phyloP scores from a whole-genome alignment of 1,284 basidiomycete genomes.

The Cryptococcus sp. region DNA sequence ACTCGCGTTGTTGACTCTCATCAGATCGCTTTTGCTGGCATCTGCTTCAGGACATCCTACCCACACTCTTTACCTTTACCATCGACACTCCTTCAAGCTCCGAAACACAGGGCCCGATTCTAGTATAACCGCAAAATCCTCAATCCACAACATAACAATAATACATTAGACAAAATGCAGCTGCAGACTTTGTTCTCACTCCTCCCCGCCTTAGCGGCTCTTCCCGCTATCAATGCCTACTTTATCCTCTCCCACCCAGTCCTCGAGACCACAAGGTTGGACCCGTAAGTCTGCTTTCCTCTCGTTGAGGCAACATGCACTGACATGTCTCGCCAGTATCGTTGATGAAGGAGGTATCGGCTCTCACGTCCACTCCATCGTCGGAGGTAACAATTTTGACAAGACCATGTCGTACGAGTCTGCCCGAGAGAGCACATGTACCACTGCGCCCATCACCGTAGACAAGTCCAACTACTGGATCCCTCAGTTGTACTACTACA shows the following conservation, averaged over 20 bases:
- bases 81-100: constrained; percentile 3
- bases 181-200: constrained; percentile 21
- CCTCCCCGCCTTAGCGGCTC: constrained; percentile 27
- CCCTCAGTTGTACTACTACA: constrained; percentile 55
- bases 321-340: constrained; percentile 27
- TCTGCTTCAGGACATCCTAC: constrained; percentile 13
- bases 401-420: constrained; percentile 43
- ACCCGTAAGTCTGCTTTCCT: constrained; percentile 38
- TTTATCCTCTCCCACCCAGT: constrained; percentile 47
- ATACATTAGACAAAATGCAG: constrained; percentile 17
- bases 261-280: constrained; percentile 44
- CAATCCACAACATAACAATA: constrained; percentile 4
- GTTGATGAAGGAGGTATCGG: constrained; percentile 40
- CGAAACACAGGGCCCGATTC: neutral
- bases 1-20: neutral
- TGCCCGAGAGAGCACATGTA: constrained; percentile 44
- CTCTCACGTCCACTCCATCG: constrained; percentile 48
- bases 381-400: constrained; percentile 54
- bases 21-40: neutral
- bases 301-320: neutral
- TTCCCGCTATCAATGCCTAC: constrained; percentile 35
- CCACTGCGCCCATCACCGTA: constrained; percentile 49
- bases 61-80: constrained; percentile 13
- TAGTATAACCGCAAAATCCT: constrained; percentile 2
- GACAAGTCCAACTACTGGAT: constrained; percentile 57